Percentiles rank a stretch among this genome's conserved stretches.
Evolutionary conservation across 2,329 filamentous ascomycete genomes (phyloP).

Genomic region (Pyricularia grisea): DNA sequence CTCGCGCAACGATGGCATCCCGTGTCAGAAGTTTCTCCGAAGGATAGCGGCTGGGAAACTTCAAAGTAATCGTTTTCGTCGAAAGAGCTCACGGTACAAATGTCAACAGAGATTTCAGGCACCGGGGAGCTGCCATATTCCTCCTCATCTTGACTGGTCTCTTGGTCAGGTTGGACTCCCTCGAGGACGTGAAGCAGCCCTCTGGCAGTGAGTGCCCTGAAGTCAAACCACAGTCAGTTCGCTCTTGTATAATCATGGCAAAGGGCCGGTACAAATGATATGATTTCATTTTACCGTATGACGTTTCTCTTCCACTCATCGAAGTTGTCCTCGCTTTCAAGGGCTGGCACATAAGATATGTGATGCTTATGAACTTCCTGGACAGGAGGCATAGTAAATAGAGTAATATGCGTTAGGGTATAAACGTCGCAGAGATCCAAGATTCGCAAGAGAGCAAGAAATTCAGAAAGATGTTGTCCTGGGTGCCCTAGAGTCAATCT

Average conservation of each 20-base stretch:
- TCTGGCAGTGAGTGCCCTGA: neutral
- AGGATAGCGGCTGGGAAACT: neutral
- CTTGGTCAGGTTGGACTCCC: neutral
- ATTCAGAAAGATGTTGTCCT: neutral
- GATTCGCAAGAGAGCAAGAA: neutral
- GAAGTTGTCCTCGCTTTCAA: neutral
- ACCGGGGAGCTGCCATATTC: neutral
- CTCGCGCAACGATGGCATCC: neutral
- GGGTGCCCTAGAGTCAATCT: neutral
- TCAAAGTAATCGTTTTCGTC: neutral
- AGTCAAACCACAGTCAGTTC: neutral
- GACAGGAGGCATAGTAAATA: neutral
- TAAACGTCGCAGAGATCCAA: neutral
- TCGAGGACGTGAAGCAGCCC: neutral
- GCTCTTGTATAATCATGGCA: neutral
- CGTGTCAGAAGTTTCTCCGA: neutral
- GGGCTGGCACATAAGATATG: neutral
- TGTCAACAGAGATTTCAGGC: neutral
- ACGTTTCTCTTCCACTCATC: neutral
- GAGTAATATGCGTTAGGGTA: neutral
- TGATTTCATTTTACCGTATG: neutral
- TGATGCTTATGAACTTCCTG: neutral
- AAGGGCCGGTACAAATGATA: neutral
- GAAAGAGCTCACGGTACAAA: neutral
- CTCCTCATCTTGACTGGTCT: neutral